These are phyloP conservation scores for Xylariales sp. DNA, from an alignment of 2,329 filamentous ascomycete species.

Conservation along the genomic window DNA sequence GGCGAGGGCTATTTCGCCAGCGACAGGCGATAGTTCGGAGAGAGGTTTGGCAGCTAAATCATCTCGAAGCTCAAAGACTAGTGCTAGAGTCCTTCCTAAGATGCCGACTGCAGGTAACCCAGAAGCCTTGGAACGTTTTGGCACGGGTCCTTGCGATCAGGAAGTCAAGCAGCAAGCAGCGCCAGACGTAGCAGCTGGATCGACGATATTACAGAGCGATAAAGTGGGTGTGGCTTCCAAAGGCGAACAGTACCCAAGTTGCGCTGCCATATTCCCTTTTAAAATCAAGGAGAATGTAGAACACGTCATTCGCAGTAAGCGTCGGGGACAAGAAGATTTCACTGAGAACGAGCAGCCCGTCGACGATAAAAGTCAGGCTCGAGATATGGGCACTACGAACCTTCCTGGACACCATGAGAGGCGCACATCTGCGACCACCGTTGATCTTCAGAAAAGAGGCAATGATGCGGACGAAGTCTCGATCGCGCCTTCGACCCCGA, in stretches of 20 bases:
- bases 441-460: not conserved
- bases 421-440: not conserved
- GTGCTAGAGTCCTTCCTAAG: constrained; percentile 3
- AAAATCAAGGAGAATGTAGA: too few species aligned
- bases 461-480: constrained; percentile 8
- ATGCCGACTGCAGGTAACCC: constrained; percentile 1
- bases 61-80: not conserved
- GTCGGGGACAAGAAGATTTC: not conserved
- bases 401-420: not conserved
- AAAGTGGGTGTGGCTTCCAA: too few species aligned
- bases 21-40: too few species aligned
- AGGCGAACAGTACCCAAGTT: too few species aligned
- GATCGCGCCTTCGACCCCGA: constrained; percentile 23
- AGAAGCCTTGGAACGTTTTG: not conserved
- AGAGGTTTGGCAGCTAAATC: not conserved
- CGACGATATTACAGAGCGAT: too few species aligned
- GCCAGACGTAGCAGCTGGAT: too few species aligned
- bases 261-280: too few species aligned
- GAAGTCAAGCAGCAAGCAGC: not conserved
- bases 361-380: not conserved
- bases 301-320: too few species aligned
- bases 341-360: not conserved
- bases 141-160: not conserved
- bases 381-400: not conserved
- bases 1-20: too few species aligned